Evolutionary conservation across 768 basidiomycete genomes (phyloP), one percentile per base, ranked within the genome.

Genomic region (Suillus subluteus): DNA sequence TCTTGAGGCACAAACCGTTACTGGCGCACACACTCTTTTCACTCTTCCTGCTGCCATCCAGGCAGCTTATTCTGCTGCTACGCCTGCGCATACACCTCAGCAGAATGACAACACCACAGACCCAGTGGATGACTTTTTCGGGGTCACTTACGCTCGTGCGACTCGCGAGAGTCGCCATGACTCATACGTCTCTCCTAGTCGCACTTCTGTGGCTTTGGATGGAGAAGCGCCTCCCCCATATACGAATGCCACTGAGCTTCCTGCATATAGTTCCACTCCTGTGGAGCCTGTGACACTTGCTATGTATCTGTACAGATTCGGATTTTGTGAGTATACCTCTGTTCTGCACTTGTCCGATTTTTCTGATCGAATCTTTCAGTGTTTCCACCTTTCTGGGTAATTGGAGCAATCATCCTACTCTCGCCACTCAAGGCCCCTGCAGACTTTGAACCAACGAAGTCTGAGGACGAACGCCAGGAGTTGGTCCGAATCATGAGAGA

Each of bases 361-460:
- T 40, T 63, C 43, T 63, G 62, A 37, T 40, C 12, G 23, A 62
- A 41, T 59, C 37, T 65, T 67, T 1, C 68, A 83, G 83, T 85
- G 62, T 84, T 82, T 74, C 83, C 83, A n/a, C 80, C 78, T 18
- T 80, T 84, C 66, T 86, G 85, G 84, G 52, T 83, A 26, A 70
- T 82, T 7, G 83, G 83, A 21, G 71, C 76, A 9, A 62, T 78
- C 69, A 79, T 85, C 56, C 71, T 84, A 23, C 50, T 78, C 55
- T 80, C 76, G 7, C 82, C 84, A 1, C 77, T 84, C n/a, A 68
- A 69, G 43, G 78, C 76, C 6, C 82, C 83, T 2, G 66, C 48
- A 3, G 62, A 70, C 5, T 68, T 76, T 16, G 72, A 70, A 40
- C 65, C 74, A 37, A 68, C 75, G 13, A 84, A 83, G 66, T 74